Conservation (phyloP, 495 filamentous ascomycete genomes). For the Hyaloscypha variabilis region DNA sequence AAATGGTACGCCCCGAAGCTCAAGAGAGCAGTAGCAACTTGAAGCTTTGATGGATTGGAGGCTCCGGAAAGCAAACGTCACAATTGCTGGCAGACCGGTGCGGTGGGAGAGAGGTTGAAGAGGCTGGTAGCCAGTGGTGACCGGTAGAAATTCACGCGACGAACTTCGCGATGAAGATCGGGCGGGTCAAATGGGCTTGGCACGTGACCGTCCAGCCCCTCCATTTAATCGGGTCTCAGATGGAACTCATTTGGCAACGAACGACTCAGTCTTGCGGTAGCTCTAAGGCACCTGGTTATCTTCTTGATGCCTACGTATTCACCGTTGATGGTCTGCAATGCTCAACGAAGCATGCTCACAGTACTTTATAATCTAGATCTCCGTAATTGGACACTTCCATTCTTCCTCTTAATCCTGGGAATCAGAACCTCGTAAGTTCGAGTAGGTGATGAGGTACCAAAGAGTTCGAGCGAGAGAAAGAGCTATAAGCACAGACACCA, state of each 20-base stretch:
- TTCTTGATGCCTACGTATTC: not conserved
- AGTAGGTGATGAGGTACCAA: no score
- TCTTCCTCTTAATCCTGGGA: no score
- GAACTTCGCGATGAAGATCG: not conserved
- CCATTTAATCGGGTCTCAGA: not conserved
- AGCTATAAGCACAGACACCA: no score
- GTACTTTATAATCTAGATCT: not conserved
- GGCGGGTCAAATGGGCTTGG: not conserved
- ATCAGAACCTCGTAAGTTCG: no score
- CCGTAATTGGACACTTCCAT: no score
- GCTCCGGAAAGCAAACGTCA: not conserved
- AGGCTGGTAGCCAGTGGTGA: not conserved
- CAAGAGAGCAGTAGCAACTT: not conserved
- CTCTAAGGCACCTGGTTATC: not conserved
- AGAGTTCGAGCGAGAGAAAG: no score
- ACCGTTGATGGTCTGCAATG: not conserved
- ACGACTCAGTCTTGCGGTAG: not conserved
- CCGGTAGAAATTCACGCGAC: not conserved
- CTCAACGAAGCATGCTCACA: not conserved
- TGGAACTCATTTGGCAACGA: not conserved
- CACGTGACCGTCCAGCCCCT: not conserved
- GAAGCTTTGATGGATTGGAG: not conserved
- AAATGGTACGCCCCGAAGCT: not conserved
- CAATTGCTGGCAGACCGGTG: not conserved
- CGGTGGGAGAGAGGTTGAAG: not conserved